Conservation (phyloP, 1,139 yeast species). For the Magnusiomyces clavatus region DNA sequence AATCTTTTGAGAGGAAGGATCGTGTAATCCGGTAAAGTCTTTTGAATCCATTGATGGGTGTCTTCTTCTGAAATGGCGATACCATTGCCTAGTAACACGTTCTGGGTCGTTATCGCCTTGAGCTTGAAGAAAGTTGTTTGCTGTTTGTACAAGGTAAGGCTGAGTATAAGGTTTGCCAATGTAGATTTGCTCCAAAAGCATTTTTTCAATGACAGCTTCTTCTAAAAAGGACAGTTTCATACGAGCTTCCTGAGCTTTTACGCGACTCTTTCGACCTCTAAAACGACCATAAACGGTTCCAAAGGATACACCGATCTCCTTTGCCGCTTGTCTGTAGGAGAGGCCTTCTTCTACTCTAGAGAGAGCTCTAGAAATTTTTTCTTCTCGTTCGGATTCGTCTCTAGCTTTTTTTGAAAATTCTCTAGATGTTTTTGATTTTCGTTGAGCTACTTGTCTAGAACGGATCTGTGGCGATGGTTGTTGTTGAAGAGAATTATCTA, state of each 20-base stretch:
- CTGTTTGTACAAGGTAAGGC: slow-evolving; percentile 13
- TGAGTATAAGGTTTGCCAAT: slow-evolving; percentile 14
- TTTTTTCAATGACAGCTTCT: slow-evolving; percentile 14
- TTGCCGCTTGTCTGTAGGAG: slow-evolving; percentile 14
- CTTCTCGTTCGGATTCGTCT: slow-evolving; percentile 13
- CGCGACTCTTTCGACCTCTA: slow-evolving; percentile 14
- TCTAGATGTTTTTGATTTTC: no score
- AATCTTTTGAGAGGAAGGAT: slow-evolving; percentile 3
- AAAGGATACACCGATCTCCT: slow-evolving; percentile 15
- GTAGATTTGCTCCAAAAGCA: slow-evolving; percentile 9
- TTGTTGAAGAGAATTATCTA: no score
- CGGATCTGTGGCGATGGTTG: no score
- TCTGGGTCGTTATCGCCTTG: slow-evolving; percentile 14
- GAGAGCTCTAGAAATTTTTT: slow-evolving; percentile 11
- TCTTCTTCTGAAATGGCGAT: slow-evolving; percentile 14
- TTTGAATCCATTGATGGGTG: slow-evolving; percentile 15
- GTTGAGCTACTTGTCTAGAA: no score
- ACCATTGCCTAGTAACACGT: slow-evolving; percentile 15
- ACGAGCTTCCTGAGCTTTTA: slow-evolving; percentile 14
- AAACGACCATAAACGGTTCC: slow-evolving; percentile 16
- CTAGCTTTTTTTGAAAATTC: no score
- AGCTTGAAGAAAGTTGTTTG: slow-evolving; percentile 13
- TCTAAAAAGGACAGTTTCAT: slow-evolving; percentile 15
- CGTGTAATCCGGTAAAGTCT: slow-evolving; percentile 11
- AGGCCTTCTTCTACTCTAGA: slow-evolving; percentile 14